phyloP scores from a whole-genome alignment of 1,284 basidiomycete genomes.

The Grifola frondosa region DNA sequence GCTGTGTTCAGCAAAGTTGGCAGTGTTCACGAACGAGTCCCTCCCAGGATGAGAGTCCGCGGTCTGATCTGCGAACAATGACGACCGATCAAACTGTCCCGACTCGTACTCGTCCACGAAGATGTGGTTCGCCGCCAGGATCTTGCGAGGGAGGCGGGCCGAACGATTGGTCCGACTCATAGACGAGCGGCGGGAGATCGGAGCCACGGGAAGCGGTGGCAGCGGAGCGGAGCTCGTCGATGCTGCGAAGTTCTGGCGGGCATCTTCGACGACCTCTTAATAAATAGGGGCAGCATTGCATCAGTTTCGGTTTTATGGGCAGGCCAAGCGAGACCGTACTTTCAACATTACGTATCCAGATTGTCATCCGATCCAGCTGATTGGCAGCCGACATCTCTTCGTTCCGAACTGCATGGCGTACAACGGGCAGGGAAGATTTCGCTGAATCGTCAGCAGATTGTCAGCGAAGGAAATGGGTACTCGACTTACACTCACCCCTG shows the following conservation, averaged over 20 bases:
- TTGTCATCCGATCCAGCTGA: slow-evolving; percentile 63
- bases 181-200: slow-evolving; percentile 51
- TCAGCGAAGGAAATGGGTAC: not conserved
- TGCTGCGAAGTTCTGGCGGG: slow-evolving; percentile 66
- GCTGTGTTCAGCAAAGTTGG: slow-evolving; percentile 20
- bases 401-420: slow-evolving; percentile 49
- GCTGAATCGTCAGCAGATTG: slow-evolving; percentile 25
- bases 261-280: slow-evolving; percentile 74
- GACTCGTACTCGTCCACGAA: slow-evolving; percentile 50
- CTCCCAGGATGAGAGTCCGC: slow-evolving; percentile 20
- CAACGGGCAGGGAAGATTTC: slow-evolving; percentile 49
- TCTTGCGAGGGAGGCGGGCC: slow-evolving; percentile 55
- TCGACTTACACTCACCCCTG: slow-evolving; percentile 41
- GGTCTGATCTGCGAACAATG: slow-evolving; percentile 9
- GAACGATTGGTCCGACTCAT: slow-evolving; percentile 41
- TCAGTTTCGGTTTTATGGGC: not conserved
- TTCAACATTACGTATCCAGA: slow-evolving; percentile 78
- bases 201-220: slow-evolving; percentile 59
- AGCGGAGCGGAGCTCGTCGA: slow-evolving; percentile 44
- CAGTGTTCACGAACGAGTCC: slow-evolving; percentile 15
- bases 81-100: slow-evolving; percentile 34
- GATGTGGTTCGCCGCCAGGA: slow-evolving; percentile 69
- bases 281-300: too few species aligned
- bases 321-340: slow-evolving; percentile 48
- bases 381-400: slow-evolving; percentile 53